Percentiles rank a stretch among this genome's conserved stretches.
These are phyloP conservation scores for Corynascus novoguineensis DNA, from an alignment of 495 filamentous ascomycete genomes.

Conservation along the genomic window DNA sequence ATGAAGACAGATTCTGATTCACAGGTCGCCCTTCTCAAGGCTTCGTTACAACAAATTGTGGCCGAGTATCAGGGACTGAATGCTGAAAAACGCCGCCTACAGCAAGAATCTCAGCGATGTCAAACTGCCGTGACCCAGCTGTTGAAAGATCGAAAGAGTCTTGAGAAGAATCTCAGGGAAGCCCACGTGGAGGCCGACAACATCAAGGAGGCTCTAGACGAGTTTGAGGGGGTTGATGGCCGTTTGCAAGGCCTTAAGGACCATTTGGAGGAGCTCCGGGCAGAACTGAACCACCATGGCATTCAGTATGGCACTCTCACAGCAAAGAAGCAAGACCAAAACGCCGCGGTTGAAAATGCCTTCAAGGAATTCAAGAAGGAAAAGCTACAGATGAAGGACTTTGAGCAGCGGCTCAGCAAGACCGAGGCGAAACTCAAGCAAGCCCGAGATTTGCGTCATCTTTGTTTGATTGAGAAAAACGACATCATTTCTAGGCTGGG, in stretches of 20 bases:
- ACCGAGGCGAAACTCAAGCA: slow-evolving; percentile 52
- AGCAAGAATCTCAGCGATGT: slow-evolving; percentile 51
- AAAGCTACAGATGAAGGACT: slow-evolving; percentile 40
- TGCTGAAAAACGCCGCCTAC: slow-evolving; percentile 42
- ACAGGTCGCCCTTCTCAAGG: slow-evolving; percentile 53
- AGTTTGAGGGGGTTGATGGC: slow-evolving; percentile 41
- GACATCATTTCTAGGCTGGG: slow-evolving; percentile 49
- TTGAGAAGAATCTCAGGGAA: slow-evolving; percentile 26
- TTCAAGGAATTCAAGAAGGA: slow-evolving; percentile 21
- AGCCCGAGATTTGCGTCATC: slow-evolving; percentile 45
- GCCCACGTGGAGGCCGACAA: slow-evolving; percentile 22
- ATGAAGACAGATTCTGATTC: slow-evolving; percentile 76
- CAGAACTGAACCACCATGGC: slow-evolving; percentile 35
- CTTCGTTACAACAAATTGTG: slow-evolving; percentile 39
- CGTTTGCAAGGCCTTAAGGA: slow-evolving; percentile 33
- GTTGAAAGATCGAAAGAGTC: slow-evolving; percentile 27
- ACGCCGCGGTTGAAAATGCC: slow-evolving; percentile 29
- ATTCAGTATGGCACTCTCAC: slow-evolving; percentile 37
- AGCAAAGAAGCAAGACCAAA: slow-evolving; percentile 36
- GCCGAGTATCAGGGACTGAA: slow-evolving; percentile 36
- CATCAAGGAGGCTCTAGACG: slow-evolving; percentile 35
- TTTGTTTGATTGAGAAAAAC: slow-evolving; percentile 63
- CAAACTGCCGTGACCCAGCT: slow-evolving; percentile 54
- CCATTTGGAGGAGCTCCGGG: slow-evolving; percentile 29
- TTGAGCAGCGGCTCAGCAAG: slow-evolving; percentile 47